Conservation (phyloP, 495 filamentous ascomycete genomes). For the Penicillium turbatum region DNA sequence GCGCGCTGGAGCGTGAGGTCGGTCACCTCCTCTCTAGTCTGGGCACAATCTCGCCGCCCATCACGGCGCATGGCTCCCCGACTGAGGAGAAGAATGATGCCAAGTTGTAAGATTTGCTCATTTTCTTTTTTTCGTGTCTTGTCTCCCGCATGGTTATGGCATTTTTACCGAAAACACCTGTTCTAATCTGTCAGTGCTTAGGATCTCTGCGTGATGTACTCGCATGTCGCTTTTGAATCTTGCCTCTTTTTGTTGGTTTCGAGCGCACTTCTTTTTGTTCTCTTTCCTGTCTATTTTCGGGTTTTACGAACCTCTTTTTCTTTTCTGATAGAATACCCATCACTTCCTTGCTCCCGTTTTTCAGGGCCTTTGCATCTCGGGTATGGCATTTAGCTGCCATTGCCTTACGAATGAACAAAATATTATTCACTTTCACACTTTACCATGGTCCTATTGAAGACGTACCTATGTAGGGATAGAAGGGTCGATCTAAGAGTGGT, state of each 20-base stretch:
- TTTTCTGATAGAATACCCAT: conserved; percentile 23
- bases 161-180: conserved; percentile 3
- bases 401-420: conserved; percentile 10
- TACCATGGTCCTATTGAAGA: not conserved
- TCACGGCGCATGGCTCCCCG: conserved; percentile 24
- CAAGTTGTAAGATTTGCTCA: conserved; percentile 37
- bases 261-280: conserved; percentile 29
- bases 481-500: too few species aligned
- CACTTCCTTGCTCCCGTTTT: conserved; percentile 10
- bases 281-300: conserved; percentile 14
- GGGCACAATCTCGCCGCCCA: conserved; percentile 27
- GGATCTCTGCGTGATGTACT: conserved; percentile 21
- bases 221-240: conserved; percentile 4
- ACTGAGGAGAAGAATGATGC: conserved; percentile 36
- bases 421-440: not conserved
- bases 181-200: conserved; percentile 13
- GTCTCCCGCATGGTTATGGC: not conserved
- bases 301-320: conserved; percentile 17
- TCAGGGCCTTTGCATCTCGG: conserved; percentile 12
- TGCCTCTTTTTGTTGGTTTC: conserved; percentile 25
- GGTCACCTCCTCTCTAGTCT: conserved; percentile 44
- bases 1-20: conserved; percentile 53
- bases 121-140: conserved; percentile 11
- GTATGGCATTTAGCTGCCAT: not conserved
- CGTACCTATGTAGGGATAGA: too few species aligned